A percentile compares a stretch with the other conserved stretches of the same genome.
These are phyloP conservation scores for Vigna mungo DNA, from an alignment of 306 rosid genomes.

Conservation along the genomic window DNA sequence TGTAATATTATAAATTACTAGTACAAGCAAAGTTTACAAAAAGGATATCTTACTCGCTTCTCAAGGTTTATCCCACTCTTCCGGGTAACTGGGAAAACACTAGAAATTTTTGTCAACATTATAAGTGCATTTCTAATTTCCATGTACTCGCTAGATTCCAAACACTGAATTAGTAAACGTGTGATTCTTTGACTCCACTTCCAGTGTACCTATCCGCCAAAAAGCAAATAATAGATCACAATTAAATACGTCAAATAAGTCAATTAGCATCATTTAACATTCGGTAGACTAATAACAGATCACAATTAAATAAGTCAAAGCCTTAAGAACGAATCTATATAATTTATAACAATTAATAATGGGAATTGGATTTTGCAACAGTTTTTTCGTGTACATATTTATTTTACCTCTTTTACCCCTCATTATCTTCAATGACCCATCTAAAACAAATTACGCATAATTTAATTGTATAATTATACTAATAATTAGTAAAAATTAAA, in stretches of 20 bases:
- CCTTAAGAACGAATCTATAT: conserved; percentile 6
- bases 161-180: conserved; percentile 84
- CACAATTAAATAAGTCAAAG: not conserved
- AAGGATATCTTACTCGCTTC: conserved; percentile 70
- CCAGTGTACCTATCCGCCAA: conserved; percentile 86
- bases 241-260: not conserved
- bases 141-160: conserved; percentile 97
- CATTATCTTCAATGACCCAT: too few species aligned
- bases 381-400: too few species aligned
- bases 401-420: too few species aligned
- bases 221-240: conserved; percentile 15
- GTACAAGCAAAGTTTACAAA: conserved; percentile 9
- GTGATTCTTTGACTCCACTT: conserved; percentile 99
- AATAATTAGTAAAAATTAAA: too few species aligned
- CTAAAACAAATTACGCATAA: too few species aligned
- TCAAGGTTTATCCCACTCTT: conserved; percentile 96
- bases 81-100: conserved; percentile 96
- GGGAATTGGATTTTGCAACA: too few species aligned
- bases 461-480: too few species aligned
- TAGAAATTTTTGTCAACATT: conserved; percentile 86
- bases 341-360: not conserved
- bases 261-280: not conserved
- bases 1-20: conserved; percentile 18
- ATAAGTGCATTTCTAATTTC: conserved; percentile 97
- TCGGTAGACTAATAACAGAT: not conserved